Conservation (phyloP, 805 yeast genomes). For the Ogataea pini region DNA sequence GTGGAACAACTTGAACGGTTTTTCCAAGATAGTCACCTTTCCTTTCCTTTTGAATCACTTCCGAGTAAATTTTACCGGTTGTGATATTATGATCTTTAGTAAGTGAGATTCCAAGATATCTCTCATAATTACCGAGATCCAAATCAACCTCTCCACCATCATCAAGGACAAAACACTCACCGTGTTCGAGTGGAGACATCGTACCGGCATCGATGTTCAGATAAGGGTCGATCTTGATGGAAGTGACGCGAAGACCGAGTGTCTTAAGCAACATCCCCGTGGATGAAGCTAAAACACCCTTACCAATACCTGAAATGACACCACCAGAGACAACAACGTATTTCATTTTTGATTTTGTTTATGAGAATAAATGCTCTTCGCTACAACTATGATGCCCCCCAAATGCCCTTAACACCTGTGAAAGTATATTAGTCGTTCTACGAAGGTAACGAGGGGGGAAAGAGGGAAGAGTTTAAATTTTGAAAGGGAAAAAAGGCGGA, state of each 20-base stretch:
- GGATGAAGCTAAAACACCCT: constrained; percentile 96
- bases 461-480: constrained; percentile 2
- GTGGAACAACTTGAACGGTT: constrained; percentile 99
- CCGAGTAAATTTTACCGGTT: constrained; percentile 94
- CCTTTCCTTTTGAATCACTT: constrained; percentile 92
- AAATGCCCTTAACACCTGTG: constrained; percentile 2
- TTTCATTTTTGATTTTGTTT: constrained; percentile 56
- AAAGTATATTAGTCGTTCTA: constrained; percentile 5
- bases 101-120: constrained; percentile 90
- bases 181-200: constrained; percentile 98
- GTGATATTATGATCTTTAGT: constrained; percentile 96
- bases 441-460: constrained; percentile 14
- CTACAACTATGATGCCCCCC: constrained; percentile 6
- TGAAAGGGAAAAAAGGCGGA: background rate
- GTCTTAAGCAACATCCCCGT: constrained; percentile 95
- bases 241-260: constrained; percentile 90
- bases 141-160: constrained; percentile 99
- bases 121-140: constrained; percentile 97
- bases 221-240: constrained; percentile 98
- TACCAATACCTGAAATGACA: constrained; percentile 98
- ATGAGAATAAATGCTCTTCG: background rate
- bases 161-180: constrained; percentile 95
- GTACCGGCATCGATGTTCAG: constrained; percentile 99
- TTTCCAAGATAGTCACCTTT: constrained; percentile 97
- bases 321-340: constrained; percentile 99